These are phyloP conservation scores for Gillenia trifoliata DNA, from an alignment of 306 rosid genomes.

Conservation along the genomic window DNA sequence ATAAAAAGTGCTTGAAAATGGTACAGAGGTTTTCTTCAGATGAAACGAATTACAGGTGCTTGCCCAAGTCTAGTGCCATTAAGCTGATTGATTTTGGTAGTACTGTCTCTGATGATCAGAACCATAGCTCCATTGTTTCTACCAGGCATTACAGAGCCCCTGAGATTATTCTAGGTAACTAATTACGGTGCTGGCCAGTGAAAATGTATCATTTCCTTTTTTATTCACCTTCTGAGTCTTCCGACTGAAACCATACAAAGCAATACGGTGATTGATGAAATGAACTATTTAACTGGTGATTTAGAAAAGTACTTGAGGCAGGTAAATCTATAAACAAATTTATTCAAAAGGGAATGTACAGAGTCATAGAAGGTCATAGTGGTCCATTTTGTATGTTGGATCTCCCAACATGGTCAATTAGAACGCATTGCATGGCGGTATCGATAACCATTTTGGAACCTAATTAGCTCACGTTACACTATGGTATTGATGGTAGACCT, in stretches of 20 bases:
- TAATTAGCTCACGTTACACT: neutral
- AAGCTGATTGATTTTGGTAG: constrained; percentile 99
- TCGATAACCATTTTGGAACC: neutral
- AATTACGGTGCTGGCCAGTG: constrained; percentile 41
- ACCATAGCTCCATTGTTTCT: constrained; percentile 89
- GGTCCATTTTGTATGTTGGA: neutral
- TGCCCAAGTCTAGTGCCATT: constrained; percentile 99
- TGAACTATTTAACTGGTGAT: neutral
- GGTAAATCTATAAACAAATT: neutral
- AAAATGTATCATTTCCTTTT: constrained; percentile 24
- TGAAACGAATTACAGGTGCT: constrained; percentile 76
- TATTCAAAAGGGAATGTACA: neutral
- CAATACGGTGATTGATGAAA: constrained; percentile 8
- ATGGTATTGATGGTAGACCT: neutral
- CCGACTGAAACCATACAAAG: constrained; percentile 9
- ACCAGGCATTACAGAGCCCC: constrained; percentile 99
- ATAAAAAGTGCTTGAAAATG: constrained; percentile 49
- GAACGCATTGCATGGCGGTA: neutral
- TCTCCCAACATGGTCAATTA: neutral
- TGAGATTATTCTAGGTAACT: constrained; percentile 91
- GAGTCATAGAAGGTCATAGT: neutral
- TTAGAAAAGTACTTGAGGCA: neutral
- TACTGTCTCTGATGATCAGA: constrained; percentile 83
- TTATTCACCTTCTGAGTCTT: constrained; percentile 13
- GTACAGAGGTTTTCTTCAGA: constrained; percentile 85